phyloP scores from a whole-genome alignment of 139 green algal genomes.

The Eudorina sp. region DNA sequence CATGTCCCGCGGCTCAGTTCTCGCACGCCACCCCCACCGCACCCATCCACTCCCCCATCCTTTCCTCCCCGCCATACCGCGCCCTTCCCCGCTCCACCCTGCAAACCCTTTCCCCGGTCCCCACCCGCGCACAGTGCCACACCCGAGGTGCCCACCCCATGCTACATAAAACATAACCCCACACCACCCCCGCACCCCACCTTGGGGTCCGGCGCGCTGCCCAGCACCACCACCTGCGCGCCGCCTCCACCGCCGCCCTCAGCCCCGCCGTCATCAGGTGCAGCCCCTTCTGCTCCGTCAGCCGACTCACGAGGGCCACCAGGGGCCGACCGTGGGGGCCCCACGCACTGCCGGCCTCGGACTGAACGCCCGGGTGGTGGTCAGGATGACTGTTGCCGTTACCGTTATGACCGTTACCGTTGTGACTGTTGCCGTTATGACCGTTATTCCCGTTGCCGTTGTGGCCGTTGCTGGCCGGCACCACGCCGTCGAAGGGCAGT shows the following conservation, averaged over 20 bases:
- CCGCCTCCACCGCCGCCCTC: constrained; percentile 36
- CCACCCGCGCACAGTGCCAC: too few species aligned
- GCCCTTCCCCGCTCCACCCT: too few species aligned
- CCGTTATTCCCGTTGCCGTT: background rate
- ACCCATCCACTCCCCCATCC: too few species aligned
- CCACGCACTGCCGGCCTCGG: background rate
- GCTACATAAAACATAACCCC: too few species aligned
- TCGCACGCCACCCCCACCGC: too few species aligned
- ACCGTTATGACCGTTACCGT: background rate
- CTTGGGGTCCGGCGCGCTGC: constrained; percentile 56
- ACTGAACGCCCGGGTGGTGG: background rate
- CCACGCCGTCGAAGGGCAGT: constrained; percentile 50
- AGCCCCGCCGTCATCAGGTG: constrained; percentile 87
- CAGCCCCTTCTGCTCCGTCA: constrained; percentile 95
- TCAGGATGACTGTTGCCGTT: background rate
- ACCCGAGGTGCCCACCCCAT: too few species aligned
- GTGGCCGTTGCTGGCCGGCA: background rate
- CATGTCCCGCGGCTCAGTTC: too few species aligned
- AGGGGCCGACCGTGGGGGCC: constrained; percentile 74
- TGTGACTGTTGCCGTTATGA: background rate
- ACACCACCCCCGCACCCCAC: too few species aligned
- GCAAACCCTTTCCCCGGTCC: too few species aligned
- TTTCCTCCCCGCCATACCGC: too few species aligned
- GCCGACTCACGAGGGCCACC: constrained; percentile 85
- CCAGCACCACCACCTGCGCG: constrained; percentile 62